Conservation (phyloP, 179 eudicot genomes). For the Silene noctiflora region DNA sequence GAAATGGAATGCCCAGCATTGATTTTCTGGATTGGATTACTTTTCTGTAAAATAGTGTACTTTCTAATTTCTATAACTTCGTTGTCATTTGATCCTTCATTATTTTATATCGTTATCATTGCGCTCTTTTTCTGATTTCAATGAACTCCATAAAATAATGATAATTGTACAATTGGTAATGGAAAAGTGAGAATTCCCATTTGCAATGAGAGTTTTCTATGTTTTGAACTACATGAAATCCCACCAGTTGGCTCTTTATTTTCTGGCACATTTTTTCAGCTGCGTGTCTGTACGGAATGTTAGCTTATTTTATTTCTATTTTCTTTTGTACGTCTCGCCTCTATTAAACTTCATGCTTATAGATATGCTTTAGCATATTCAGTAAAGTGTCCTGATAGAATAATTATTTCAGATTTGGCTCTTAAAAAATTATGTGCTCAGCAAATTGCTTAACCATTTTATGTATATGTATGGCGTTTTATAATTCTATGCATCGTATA, state of each 20-base stretch:
- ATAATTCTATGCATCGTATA: not conserved
- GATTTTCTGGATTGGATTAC: not conserved
- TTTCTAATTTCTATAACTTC: not conserved
- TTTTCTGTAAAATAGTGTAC: not conserved
- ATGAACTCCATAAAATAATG: constrained; percentile 3
- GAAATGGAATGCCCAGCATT: not conserved
- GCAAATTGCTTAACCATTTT: not conserved
- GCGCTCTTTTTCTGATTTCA: not conserved
- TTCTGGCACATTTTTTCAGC: constrained; percentile 9
- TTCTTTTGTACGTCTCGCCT: not conserved
- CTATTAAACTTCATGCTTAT: not conserved
- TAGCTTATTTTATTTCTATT: not conserved
- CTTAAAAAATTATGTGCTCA: too few species aligned
- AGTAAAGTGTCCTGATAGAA: not conserved
- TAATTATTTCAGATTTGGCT: too few species aligned
- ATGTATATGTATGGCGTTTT: not conserved
- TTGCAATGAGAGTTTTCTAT: not conserved
- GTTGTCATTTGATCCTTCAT: not conserved
- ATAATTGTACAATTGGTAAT: constrained; percentile 9
- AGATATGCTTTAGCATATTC: not conserved
- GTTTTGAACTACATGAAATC: not conserved
- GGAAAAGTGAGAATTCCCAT: not conserved
- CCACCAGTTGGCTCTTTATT: not conserved
- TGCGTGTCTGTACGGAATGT: constrained; percentile 3
- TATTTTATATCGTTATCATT: not conserved